Conservation (phyloP, 176 grass and related monocot genomes). For the Avena eriantha region DNA sequence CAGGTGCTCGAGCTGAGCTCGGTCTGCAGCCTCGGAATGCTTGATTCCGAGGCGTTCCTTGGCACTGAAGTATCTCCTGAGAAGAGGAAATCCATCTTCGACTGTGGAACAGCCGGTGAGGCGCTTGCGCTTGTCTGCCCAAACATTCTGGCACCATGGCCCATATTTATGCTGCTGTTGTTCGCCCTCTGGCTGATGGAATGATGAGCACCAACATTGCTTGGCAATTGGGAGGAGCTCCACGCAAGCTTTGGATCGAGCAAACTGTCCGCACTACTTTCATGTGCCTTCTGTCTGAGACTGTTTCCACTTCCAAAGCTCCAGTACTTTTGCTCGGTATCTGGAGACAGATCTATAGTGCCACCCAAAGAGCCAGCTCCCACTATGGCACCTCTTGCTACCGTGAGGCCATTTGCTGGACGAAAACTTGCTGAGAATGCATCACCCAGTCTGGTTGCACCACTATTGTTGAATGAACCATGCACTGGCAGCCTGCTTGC, state of each 20-base stretch:
- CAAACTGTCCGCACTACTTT: slow-evolving; percentile 39
- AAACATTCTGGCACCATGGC: slow-evolving; percentile 41
- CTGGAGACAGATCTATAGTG: slow-evolving; percentile 16
- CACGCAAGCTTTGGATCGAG: slow-evolving; percentile 56
- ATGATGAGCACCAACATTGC: slow-evolving; percentile 38
- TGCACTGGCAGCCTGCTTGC: slow-evolving; percentile 41
- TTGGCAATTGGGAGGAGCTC: slow-evolving; percentile 51
- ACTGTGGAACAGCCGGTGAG: slow-evolving; percentile 34
- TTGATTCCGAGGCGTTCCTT: slow-evolving; percentile 53
- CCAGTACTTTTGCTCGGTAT: slow-evolving; percentile 55
- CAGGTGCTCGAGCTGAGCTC: slow-evolving; percentile 69
- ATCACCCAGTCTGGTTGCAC: slow-evolving; percentile 43
- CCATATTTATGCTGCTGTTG: slow-evolving; percentile 37
- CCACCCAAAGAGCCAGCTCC: slow-evolving; percentile 53
- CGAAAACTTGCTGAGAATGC: slow-evolving; percentile 36
- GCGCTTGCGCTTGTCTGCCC: slow-evolving; percentile 42
- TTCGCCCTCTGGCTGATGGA: slow-evolving; percentile 49
- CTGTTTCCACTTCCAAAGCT: slow-evolving; percentile 66
- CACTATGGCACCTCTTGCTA: slow-evolving; percentile 58
- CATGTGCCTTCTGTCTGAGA: slow-evolving; percentile 46
- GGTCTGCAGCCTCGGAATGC: slow-evolving; percentile 47
- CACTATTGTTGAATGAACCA: slow-evolving; percentile 44
- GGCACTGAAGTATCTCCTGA: slow-evolving; percentile 34
- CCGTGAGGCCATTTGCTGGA: slow-evolving; percentile 48
- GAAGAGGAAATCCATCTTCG: slow-evolving; percentile 46